phyloP scores from a whole-genome alignment of 805 yeast genomes.

The Barnettozyma siamensis region DNA sequence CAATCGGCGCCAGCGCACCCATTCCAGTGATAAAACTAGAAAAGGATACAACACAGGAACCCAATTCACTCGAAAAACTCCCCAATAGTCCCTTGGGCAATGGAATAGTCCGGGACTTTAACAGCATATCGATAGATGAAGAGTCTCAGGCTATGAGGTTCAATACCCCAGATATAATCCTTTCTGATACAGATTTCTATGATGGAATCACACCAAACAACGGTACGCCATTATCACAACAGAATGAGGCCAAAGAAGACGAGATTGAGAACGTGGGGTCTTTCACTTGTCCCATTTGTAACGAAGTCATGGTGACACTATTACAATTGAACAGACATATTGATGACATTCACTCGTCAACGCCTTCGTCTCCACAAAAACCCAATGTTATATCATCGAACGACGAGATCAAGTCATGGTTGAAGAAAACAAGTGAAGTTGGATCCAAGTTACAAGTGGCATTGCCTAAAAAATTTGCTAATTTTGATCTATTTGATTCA shows the following conservation, averaged over 20 bases:
- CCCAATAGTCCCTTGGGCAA: neutral
- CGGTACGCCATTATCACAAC: neutral
- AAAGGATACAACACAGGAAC: too few relatives aligned
- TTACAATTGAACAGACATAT: slow-evolving; percentile 60
- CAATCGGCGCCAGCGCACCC: slow-evolving; percentile 1
- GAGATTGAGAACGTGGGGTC: neutral
- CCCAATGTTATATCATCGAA: slow-evolving; percentile 9
- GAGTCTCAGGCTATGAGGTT: neutral
- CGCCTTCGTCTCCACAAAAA: slow-evolving; percentile 8
- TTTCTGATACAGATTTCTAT: slow-evolving; percentile 8
- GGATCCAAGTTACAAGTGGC: slow-evolving; percentile 33
- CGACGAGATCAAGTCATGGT: slow-evolving; percentile 40
- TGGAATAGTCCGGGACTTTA: neutral
- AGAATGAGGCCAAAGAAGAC: neutral
- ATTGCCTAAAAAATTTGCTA: slow-evolving; percentile 34
- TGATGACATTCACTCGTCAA: slow-evolving; percentile 53
- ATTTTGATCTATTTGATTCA: slow-evolving; percentile 45
- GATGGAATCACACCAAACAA: slow-evolving; percentile 3
- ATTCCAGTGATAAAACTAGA: neutral
- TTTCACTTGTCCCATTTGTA: slow-evolving; percentile 64
- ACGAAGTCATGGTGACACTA: slow-evolving; percentile 48
- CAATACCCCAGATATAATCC: slow-evolving; percentile 11
- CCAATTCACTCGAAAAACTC: too few relatives aligned
- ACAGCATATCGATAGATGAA: neutral
- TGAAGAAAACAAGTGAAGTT: slow-evolving; percentile 33